Base-by-base conservation (phyloP, 441 rosid species). In the Rhodomyrtus psidioides region DNA sequence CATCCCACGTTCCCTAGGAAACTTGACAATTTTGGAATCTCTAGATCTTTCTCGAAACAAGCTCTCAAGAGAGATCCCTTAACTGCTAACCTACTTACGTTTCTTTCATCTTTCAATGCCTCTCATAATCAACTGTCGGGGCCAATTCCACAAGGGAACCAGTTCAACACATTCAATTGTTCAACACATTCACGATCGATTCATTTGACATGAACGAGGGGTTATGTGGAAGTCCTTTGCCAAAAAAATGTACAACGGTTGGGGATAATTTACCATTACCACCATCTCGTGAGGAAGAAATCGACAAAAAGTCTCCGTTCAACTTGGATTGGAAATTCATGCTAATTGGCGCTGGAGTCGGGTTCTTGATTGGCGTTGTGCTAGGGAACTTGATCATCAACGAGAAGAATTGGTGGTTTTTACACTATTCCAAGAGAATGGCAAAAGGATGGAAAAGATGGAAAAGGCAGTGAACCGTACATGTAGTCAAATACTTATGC, bases 1-100 rank as follows among this genome's bases (percentile, higher is more conserved):
- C 10, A 60, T 60, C 74, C 39, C 42, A 0, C 74, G 1, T 6
- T 60, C 74, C 74, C 15, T 60, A 28, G 74, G 42, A 28, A 60
- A 60, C 17, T 0, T 28, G 6, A 28, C 6, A 1, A 27, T 0
- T 4, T 0, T 60, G 2, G 74, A 60, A 60, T 60, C 42, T 9
- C 12, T 60, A 15, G 74, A 60, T 16, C 42, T 60, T 60, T 60
- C 42, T 55, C 12, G 5, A 60, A 60, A 60, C 0, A 60, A 60
- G 39, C 42, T 60, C 42, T 15, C 1, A 0, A 6, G 74, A 60
- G 42, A 60, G 23, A 28, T 60, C 23, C 74, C 12, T 15, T 39
- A 3, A 28, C 13, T n/a, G 30, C 9, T 58, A 27, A 19, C 34
- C 30, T 17, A 58, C 34, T 58, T 58, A 58, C 65, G 13, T 58